Evolutionary conservation across 2,329 filamentous ascomycete species (phyloP).

Genomic region (Botrytis hyacinthi): DNA sequence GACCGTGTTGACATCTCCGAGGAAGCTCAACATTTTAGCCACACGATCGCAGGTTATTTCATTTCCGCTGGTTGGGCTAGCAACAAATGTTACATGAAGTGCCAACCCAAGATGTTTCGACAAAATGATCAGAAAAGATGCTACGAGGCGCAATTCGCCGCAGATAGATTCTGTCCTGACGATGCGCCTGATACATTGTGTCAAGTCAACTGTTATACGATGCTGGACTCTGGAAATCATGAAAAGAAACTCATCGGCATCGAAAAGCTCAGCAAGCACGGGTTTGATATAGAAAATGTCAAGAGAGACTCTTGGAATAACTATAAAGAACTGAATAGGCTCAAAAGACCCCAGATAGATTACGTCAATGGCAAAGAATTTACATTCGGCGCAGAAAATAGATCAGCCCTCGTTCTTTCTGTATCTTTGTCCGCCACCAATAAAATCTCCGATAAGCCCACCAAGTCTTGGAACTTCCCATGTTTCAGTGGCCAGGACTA

Average conservation of each 20-base stretch:
- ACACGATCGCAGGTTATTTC: not conserved
- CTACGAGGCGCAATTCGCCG: not conserved
- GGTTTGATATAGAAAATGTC: not conserved
- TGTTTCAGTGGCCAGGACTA: constrained; percentile 5
- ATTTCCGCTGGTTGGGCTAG: constrained; percentile 6
- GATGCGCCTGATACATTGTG: constrained; percentile 10
- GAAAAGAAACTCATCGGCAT: not conserved
- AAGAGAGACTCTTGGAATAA: not conserved
- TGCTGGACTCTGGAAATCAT: constrained; percentile 12
- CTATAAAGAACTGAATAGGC: not conserved
- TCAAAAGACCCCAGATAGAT: not conserved
- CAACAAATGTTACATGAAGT: constrained; percentile 21
- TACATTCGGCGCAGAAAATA: not conserved
- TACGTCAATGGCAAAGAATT: not conserved
- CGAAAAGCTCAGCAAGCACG: not conserved
- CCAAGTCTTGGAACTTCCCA: not conserved
- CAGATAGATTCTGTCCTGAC: not conserved
- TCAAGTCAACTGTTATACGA: constrained; percentile 16
- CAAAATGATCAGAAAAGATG: not conserved
- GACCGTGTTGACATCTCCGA: not conserved
- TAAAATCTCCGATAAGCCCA: not conserved
- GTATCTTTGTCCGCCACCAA: constrained; percentile 2
- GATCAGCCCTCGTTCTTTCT: not conserved
- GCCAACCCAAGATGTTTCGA: not conserved
- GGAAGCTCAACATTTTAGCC: not conserved